Evolutionary conservation across 2,329 filamentous ascomycete genomes (phyloP).

Genomic region (Blastomyces gilchristii): DNA sequence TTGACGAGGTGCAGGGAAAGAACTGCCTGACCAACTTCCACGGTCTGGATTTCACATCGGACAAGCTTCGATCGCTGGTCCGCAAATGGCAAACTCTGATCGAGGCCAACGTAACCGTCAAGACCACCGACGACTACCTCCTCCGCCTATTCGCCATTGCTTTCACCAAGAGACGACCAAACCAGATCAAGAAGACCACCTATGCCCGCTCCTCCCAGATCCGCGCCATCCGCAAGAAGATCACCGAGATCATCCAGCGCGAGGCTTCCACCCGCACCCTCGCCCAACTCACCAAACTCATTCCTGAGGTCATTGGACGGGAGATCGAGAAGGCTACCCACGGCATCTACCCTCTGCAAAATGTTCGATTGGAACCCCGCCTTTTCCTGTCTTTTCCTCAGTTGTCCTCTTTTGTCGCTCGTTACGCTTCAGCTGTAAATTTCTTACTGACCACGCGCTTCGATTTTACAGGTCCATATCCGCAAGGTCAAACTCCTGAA

Average conservation of each 20-base stretch:
- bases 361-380: constrained; percentile 52
- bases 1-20: constrained; percentile 99
- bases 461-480: constrained; percentile 71
- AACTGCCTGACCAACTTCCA: constrained; percentile 99
- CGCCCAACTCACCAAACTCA: constrained; percentile 94
- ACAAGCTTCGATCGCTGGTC: constrained; percentile 98
- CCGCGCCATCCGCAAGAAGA: constrained; percentile 97
- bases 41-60: constrained; percentile 99
- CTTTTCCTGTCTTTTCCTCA: neutral
- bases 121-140: constrained; percentile 99
- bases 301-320: constrained; percentile 97
- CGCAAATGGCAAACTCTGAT: constrained; percentile 99
- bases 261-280: constrained; percentile 93
- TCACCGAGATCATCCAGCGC: constrained; percentile 96
- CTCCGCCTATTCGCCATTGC: constrained; percentile 97
- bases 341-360: constrained; percentile 99
- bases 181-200: constrained; percentile 99
- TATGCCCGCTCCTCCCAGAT: constrained; percentile 97
- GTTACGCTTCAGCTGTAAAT: neutral
- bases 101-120: constrained; percentile 98
- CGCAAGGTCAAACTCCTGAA: constrained; percentile 99
- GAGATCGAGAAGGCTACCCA: constrained; percentile 99
- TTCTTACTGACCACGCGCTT: neutral
- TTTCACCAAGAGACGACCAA: constrained; percentile 97
- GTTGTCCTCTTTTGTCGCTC: neutral